phyloP scores from a whole-genome alignment of 495 filamentous ascomycete genomes.

The Tuber brumale region DNA sequence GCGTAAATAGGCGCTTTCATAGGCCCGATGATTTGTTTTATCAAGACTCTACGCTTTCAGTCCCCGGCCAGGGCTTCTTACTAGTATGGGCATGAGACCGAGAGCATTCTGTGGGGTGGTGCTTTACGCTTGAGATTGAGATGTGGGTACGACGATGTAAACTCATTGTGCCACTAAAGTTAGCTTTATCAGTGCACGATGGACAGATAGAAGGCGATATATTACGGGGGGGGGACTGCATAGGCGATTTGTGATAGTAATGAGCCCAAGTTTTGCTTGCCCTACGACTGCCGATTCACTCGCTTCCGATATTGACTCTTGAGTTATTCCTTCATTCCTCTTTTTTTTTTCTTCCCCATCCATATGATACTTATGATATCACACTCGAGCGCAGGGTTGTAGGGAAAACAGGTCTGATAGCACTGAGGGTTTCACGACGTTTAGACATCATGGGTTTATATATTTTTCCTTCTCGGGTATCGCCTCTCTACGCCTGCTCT shows the following conservation, averaged over 20 bases:
- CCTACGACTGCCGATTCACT: neutral
- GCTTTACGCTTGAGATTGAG: neutral
- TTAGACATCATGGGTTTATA: neutral
- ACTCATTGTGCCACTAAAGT: neutral
- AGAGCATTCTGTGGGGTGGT: neutral
- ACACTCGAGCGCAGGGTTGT: neutral
- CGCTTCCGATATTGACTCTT: neutral
- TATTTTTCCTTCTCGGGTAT: neutral
- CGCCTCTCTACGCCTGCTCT: neutral
- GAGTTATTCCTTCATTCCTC: no score
- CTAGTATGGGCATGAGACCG: neutral
- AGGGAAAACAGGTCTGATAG: neutral
- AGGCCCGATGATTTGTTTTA: neutral
- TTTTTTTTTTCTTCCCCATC: neutral
- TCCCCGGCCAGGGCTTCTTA: neutral
- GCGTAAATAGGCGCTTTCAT: neutral
- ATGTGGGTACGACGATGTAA: neutral
- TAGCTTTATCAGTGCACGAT: no score
- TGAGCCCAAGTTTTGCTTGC: neutral
- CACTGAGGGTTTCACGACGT: neutral
- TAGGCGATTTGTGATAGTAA: neutral
- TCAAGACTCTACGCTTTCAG: neutral
- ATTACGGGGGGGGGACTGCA: neutral
- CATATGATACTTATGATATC: neutral
- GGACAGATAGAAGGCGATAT: neutral